These are phyloP conservation scores for Suillus paluster DNA, from an alignment of 768 basidiomycete genomes.

Conservation along the genomic window DNA sequence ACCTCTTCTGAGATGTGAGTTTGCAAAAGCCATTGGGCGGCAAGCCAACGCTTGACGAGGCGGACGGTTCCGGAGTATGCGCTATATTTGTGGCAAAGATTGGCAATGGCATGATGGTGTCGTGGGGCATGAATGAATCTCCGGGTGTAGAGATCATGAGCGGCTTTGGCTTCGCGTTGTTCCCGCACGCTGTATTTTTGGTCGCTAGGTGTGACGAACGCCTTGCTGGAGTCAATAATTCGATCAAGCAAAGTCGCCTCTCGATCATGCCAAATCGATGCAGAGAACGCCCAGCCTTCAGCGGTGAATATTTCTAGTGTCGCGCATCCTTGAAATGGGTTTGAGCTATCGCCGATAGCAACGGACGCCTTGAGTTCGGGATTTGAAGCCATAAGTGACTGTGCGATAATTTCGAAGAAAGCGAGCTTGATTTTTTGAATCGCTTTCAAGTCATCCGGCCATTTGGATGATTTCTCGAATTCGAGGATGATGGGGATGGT, in stretches of 20 bases:
- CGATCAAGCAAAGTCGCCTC: conserved; percentile 81
- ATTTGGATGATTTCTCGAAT: conserved; percentile 90
- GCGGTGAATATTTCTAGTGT: conserved; percentile 77
- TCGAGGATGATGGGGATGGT: conserved; percentile 79
- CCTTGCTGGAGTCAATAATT: conserved; percentile 52
- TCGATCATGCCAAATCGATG: conserved; percentile 86
- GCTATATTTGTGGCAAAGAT: conserved; percentile 76
- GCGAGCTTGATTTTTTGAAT: conserved; percentile 95
- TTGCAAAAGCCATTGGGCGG: conserved; percentile 84
- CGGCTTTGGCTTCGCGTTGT: conserved; percentile 57
- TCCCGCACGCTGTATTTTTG: conserved; percentile 37
- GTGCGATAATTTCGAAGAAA: conserved; percentile 82
- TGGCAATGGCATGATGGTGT: conserved; percentile 84
- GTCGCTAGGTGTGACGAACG: conserved; percentile 19
- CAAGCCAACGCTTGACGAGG: conserved; percentile 91
- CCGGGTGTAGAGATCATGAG: conserved; percentile 63
- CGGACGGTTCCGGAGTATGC: conserved; percentile 87
- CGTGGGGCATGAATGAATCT: conserved; percentile 80
- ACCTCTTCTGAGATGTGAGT: conserved; percentile 76
- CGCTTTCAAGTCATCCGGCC: conserved; percentile 93
- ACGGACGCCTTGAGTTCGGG: conserved; percentile 60
- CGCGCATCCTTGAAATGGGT: conserved; percentile 68
- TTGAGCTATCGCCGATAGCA: conserved; percentile 55
- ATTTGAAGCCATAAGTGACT: conserved; percentile 57
- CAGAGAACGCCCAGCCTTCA: conserved; percentile 86